These are phyloP conservation scores for Hymenoscyphus occultus DNA, from an alignment of 2,329 filamentous ascomycete genomes.

Conservation along the genomic window DNA sequence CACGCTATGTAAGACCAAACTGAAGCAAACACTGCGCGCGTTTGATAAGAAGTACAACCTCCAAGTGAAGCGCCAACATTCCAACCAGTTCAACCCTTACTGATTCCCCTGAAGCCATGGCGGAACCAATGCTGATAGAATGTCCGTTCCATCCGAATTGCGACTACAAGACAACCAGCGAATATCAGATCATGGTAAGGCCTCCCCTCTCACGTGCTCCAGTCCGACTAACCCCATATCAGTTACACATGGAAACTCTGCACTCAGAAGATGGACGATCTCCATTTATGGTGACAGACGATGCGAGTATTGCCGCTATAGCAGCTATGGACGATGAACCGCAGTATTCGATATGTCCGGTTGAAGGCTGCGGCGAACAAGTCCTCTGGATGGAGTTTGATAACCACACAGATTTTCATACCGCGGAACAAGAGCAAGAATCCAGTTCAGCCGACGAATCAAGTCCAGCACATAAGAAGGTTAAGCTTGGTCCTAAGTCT, in stretches of 20 bases:
- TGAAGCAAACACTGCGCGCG: neutral
- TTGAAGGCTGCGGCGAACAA: slow-evolving; percentile 58
- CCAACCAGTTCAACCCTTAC: neutral
- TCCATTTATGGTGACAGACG: slow-evolving; percentile 32
- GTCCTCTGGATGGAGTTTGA: slow-evolving; percentile 51
- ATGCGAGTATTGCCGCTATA: slow-evolving; percentile 27
- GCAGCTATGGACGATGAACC: slow-evolving; percentile 28
- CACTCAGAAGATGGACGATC: slow-evolving; percentile 36
- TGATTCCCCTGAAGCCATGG: slow-evolving; percentile 14
- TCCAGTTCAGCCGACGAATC: slow-evolving; percentile 13
- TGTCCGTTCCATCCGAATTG: slow-evolving; percentile 41
- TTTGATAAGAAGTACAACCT: neutral
- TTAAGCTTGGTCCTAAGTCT: slow-evolving; percentile 19
- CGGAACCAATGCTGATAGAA: slow-evolving; percentile 19
- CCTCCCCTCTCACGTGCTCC: slow-evolving; percentile 7
- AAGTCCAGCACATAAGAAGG: slow-evolving; percentile 16
- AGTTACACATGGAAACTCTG: slow-evolving; percentile 35
- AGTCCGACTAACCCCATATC: slow-evolving; percentile 13
- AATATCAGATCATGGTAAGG: slow-evolving; percentile 41
- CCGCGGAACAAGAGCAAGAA: slow-evolving; percentile 25
- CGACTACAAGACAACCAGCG: slow-evolving; percentile 35
- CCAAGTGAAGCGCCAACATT: slow-evolving; percentile 2
- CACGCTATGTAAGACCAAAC: neutral
- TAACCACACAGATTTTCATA: slow-evolving; percentile 58
- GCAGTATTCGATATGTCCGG: slow-evolving; percentile 52